Conservation (phyloP, 2,329 filamentous ascomycete species). For the Trichothecium roseum region DNA sequence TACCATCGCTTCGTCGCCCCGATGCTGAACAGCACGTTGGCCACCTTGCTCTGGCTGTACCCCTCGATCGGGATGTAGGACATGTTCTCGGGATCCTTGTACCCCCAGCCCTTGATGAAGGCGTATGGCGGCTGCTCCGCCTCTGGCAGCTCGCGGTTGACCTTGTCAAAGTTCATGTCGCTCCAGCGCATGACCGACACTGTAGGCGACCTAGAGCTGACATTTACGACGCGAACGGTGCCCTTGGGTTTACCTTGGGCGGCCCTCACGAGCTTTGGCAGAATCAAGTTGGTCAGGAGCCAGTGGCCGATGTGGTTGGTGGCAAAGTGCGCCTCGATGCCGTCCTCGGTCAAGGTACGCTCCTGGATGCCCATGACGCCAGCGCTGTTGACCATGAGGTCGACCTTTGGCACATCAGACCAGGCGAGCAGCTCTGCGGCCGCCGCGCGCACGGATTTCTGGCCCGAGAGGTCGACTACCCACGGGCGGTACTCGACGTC, state of each 20-base stretch:
- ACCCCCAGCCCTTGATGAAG: conserved; percentile 8
- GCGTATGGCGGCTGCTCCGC: conserved; percentile 9
- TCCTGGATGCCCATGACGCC: conserved; percentile 24
- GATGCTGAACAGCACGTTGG: conserved; percentile 16
- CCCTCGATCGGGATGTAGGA: conserved; percentile 14
- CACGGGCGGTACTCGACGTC: conserved; percentile 20
- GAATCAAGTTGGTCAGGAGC: conserved; percentile 23
- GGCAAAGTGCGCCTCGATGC: conserved; percentile 23
- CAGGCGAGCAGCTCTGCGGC: conserved; percentile 20
- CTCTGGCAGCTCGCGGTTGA: conserved; percentile 10
- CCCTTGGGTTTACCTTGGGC: conserved; percentile 14
- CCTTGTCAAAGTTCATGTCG: conserved; percentile 31
- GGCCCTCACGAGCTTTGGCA: conserved; percentile 21
- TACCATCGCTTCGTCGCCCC: conserved; percentile 12
- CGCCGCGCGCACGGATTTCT: conserved; percentile 25
- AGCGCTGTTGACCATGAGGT: conserved; percentile 28
- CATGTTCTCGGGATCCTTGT: conserved; percentile 7
- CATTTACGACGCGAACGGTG: conserved; percentile 27
- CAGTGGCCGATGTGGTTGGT: conserved; percentile 28
- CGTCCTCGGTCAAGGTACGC: conserved; percentile 19
- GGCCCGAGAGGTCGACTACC: conserved; percentile 25
- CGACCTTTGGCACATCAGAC: conserved; percentile 17
- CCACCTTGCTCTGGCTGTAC: conserved; percentile 17
- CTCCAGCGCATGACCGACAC: conserved; percentile 24
- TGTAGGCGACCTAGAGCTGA: conserved; percentile 30